These are phyloP conservation scores for Clonostachys chloroleuca DNA, from an alignment of 2,329 filamentous ascomycete species.

Conservation along the genomic window DNA sequence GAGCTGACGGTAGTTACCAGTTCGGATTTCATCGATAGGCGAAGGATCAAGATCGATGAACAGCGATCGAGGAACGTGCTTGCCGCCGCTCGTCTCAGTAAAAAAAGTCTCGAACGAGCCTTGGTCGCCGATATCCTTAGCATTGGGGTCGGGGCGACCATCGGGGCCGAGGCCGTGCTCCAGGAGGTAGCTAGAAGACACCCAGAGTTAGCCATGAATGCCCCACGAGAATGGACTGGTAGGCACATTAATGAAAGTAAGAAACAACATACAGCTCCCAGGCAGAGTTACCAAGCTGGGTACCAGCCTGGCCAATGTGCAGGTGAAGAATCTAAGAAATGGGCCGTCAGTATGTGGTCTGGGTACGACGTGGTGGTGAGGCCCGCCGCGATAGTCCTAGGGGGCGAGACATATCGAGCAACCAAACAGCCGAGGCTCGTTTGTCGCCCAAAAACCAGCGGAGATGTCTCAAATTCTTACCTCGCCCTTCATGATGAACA, in stretches of 20 bases:
- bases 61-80: constrained; percentile 69
- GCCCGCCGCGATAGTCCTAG: constrained; percentile 2
- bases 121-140: constrained; percentile 52
- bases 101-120: constrained; percentile 72
- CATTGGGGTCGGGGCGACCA: constrained; percentile 58
- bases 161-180: constrained; percentile 66
- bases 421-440: neutral
- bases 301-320: constrained; percentile 65
- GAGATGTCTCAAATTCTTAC: constrained; percentile 27
- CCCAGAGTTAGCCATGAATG: constrained; percentile 12
- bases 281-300: constrained; percentile 70
- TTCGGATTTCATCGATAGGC: constrained; percentile 70
- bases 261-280: constrained; percentile 65
- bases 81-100: constrained; percentile 66
- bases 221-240: constrained; percentile 4
- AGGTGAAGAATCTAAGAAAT: constrained; percentile 53
- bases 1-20: constrained; percentile 61
- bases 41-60: constrained; percentile 71
- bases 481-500: constrained; percentile 51
- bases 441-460: neutral
- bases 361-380: neutral
- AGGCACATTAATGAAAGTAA: constrained; percentile 4
- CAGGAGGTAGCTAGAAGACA: constrained; percentile 56
- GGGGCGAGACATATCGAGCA: neutral
- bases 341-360: neutral